Percentiles rank a stretch among this genome's conserved stretches.
Conservation (phyloP, 208 protist species). For the Acanthamoeba rhysodes region DNA sequence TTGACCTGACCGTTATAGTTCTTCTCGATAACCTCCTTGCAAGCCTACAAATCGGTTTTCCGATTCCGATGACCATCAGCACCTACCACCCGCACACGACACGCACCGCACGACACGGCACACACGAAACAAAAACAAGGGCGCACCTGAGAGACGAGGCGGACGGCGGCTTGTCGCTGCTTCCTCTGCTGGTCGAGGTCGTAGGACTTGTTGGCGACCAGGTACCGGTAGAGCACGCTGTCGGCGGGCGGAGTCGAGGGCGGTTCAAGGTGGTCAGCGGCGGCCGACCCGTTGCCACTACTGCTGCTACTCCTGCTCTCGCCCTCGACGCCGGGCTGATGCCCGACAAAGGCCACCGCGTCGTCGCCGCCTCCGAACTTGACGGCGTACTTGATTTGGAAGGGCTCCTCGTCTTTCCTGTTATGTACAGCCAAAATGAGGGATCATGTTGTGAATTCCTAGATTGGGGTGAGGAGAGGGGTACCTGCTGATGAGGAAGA, state of each 20-base stretch:
- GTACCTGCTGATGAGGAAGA: conserved; percentile 70
- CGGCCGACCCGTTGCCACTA: not conserved
- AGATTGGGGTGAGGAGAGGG: not conserved
- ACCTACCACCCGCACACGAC: too few species aligned
- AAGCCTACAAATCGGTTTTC: not conserved
- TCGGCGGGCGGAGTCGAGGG: conserved; percentile 14
- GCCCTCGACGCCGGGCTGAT: not conserved
- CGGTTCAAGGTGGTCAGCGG: not conserved
- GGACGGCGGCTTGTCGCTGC: not conserved
- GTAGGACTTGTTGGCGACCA: conserved; percentile 29
- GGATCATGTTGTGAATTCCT: not conserved
- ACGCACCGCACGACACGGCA: not conserved
- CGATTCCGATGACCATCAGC: too few species aligned
- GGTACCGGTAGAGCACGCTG: not conserved
- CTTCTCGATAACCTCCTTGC: conserved; percentile 14
- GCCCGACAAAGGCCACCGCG: not conserved
- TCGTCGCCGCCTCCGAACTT: conserved; percentile 29
- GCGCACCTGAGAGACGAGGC: not conserved
- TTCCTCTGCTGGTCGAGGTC: conserved; percentile 7
- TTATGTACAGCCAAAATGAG: not conserved
- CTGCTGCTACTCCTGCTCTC: too few species aligned
- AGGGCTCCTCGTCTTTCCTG: conserved; percentile 63
- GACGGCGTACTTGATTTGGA: conserved; percentile 56
- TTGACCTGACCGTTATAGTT: not conserved
- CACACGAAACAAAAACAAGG: not conserved